A percentile compares a stretch with the other conserved stretches of the same genome.
Evolutionary conservation across 2,329 filamentous ascomycete species (phyloP).

Genomic region (Chrysoporthe austroafricana): DNA sequence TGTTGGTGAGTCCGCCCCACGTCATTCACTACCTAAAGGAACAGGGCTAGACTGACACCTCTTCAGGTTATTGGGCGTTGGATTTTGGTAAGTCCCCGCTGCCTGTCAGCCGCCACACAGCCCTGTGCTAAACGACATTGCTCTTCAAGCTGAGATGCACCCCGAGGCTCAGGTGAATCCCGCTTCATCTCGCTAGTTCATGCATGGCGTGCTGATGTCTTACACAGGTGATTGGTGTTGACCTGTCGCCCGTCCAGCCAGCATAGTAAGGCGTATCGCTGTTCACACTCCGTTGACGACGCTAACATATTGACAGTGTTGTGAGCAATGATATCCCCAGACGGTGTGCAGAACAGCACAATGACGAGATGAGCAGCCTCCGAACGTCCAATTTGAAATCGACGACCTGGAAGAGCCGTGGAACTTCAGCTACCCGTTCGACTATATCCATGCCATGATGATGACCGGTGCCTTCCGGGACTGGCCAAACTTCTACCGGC

Average conservation of each 20-base stretch:
- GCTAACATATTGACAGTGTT: constrained; percentile 23
- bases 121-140: constrained; percentile 14
- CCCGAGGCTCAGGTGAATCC: constrained; percentile 33
- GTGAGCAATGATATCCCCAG: constrained; percentile 15
- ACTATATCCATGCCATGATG: constrained; percentile 36
- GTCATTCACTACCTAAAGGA: background rate
- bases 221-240: constrained; percentile 34
- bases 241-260: constrained; percentile 35
- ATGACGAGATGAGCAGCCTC: constrained; percentile 30
- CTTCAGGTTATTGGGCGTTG: constrained; percentile 35
- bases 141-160: constrained; percentile 33
- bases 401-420: constrained; percentile 37
- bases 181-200: background rate
- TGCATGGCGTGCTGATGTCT: constrained; percentile 7
- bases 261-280: constrained; percentile 29
- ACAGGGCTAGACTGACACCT: constrained; percentile 20
- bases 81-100: constrained; percentile 34
- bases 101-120: background rate
- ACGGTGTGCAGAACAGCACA: no score
- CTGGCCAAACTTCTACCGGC: constrained; percentile 33
- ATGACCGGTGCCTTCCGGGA: constrained; percentile 37
- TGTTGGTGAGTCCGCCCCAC: constrained; percentile 40
- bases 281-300: background rate
- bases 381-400: constrained; percentile 36
- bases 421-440: constrained; percentile 36